Conservation (phyloP, 73 alveolate species). For the Paramecium sonneborni region DNA sequence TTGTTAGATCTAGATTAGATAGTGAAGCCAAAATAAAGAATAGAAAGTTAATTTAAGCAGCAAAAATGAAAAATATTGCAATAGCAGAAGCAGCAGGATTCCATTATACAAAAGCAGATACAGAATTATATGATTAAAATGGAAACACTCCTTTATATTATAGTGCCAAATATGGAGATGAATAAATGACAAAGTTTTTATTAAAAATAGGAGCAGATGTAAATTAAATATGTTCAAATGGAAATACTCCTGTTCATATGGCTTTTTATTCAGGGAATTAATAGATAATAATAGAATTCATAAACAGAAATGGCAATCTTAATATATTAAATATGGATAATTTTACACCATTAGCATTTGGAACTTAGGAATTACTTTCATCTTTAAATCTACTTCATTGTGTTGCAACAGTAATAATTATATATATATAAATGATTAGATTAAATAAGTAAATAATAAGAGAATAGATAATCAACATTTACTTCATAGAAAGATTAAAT, state of each 20-base stretch:
- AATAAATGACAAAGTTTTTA: not conserved
- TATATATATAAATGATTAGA: not conserved
- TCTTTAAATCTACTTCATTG: not conserved
- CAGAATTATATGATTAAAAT: conserved; percentile 31
- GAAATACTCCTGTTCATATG: conserved; percentile 68
- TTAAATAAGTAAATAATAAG: not conserved
- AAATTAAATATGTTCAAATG: conserved; percentile 56
- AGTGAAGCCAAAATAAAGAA: conserved; percentile 7
- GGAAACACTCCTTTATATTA: conserved; percentile 61
- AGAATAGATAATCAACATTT: not conserved
- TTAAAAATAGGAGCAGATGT: conserved; percentile 66
- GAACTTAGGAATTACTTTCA: conserved; percentile 2
- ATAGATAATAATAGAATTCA: conserved; percentile 50
- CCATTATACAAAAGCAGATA: conserved; percentile 34
- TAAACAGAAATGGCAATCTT: conserved; percentile 21
- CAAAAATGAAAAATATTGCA: conserved; percentile 53
- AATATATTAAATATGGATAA: conserved; percentile 32
- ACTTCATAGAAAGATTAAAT: not conserved
- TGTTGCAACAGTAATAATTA: not conserved
- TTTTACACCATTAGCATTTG: conserved; percentile 63
- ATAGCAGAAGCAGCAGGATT: conserved; percentile 49
- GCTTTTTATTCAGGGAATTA: conserved; percentile 46
- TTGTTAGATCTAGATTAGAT: not conserved
- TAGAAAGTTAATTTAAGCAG: conserved; percentile 52
- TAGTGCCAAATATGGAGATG: conserved; percentile 65